These are phyloP conservation scores for Fusarium tanahbumbuense DNA, from an alignment of 2,329 filamentous ascomycete genomes.

Conservation along the genomic window DNA sequence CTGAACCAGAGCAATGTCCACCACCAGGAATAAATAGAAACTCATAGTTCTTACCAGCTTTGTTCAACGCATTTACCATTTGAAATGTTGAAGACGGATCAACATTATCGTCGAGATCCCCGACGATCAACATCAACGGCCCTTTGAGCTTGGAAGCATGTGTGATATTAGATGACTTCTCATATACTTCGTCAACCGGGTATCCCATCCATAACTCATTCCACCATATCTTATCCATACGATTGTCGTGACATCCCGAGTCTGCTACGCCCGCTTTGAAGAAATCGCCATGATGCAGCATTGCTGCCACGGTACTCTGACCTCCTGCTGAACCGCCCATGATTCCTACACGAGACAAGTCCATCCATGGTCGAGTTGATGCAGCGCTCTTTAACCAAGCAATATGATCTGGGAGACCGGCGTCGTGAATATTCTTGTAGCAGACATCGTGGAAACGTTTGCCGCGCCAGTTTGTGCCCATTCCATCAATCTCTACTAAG, in stretches of 20 bases:
- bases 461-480: constrained; percentile 49
- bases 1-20: constrained; percentile 33
- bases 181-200: constrained; percentile 47
- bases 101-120: constrained; percentile 47
- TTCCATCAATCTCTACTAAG: constrained; percentile 48
- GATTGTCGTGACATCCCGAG: constrained; percentile 49
- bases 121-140: constrained; percentile 46
- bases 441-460: constrained; percentile 49
- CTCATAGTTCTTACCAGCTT: constrained; percentile 47
- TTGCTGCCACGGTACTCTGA: constrained; percentile 45
- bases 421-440: constrained; percentile 47
- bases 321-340: constrained; percentile 49
- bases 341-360: constrained; percentile 46
- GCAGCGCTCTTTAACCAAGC: constrained; percentile 47
- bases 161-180: constrained; percentile 44
- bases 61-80: constrained; percentile 43
- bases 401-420: constrained; percentile 48
- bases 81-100: constrained; percentile 49
- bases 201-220: constrained; percentile 51
- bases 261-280: constrained; percentile 47
- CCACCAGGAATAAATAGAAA: constrained; percentile 45
- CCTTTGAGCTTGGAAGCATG: constrained; percentile 47
- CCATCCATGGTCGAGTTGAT: constrained; percentile 45
- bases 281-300: constrained; percentile 47
- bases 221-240: constrained; percentile 50